These are phyloP conservation scores for Penicillium sp. DNA, from an alignment of 2,329 filamentous ascomycete species.

Conservation along the genomic window DNA sequence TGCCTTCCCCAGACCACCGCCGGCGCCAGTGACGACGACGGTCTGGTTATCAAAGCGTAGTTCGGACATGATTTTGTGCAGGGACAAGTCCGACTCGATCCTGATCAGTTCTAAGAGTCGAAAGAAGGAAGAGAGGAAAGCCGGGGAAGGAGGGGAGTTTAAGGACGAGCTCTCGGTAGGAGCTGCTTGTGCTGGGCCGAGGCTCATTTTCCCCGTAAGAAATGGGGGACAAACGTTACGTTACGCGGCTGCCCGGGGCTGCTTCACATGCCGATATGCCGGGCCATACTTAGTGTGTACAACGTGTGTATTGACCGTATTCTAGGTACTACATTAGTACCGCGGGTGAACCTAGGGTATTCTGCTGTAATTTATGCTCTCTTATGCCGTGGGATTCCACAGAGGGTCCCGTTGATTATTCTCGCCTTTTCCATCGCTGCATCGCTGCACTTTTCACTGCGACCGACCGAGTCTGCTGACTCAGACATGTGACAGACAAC, in stretches of 20 bases:
- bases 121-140: constrained; percentile 21
- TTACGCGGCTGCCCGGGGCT: constrained; percentile 29
- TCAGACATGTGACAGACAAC: constrained; percentile 29
- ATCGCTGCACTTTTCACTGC: not conserved
- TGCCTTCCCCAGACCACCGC: constrained; percentile 78
- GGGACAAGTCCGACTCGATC: constrained; percentile 15
- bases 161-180: constrained; percentile 38
- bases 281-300: not conserved
- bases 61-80: constrained; percentile 60
- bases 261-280: constrained; percentile 42
- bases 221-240: constrained; percentile 18
- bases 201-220: constrained; percentile 32
- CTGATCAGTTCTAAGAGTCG: constrained; percentile 19
- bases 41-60: constrained; percentile 87
- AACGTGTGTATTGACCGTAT: too few relatives aligned
- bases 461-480: constrained; percentile 42
- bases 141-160: constrained; percentile 30
- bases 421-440: too few relatives aligned
- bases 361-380: too few relatives aligned
- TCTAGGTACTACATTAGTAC: too few relatives aligned
- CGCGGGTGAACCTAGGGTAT: too few relatives aligned
- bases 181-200: constrained; percentile 29
- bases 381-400: too few relatives aligned
- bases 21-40: constrained; percentile 84
- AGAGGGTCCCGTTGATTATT: too few relatives aligned